Evolutionary conservation across 257 asterid species (phyloP).

Genomic region (Nicotiana otophora): DNA sequence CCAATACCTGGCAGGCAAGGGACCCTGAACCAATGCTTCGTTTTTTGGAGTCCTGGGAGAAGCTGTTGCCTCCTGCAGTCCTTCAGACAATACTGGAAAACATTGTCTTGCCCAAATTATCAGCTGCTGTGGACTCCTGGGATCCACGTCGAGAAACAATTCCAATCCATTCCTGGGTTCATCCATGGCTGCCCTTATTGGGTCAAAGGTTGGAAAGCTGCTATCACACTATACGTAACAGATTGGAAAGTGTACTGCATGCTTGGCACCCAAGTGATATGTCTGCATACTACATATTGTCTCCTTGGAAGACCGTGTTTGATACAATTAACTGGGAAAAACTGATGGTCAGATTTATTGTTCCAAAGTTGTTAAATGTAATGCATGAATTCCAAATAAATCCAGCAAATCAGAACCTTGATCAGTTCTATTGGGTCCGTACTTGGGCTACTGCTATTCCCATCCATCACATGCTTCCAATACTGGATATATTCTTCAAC

Average conservation of each 20-base stretch:
- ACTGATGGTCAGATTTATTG: slow-evolving; percentile 56
- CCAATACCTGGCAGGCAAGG: slow-evolving; percentile 87
- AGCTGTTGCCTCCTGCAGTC: slow-evolving; percentile 55
- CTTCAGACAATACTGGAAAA: slow-evolving; percentile 57
- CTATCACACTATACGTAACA: slow-evolving; percentile 67
- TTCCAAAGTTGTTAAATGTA: slow-evolving; percentile 56
- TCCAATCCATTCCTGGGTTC: slow-evolving; percentile 89
- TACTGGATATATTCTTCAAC: slow-evolving; percentile 71
- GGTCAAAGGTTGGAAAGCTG: slow-evolving; percentile 68
- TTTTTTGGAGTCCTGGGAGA: slow-evolving; percentile 86
- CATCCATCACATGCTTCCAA: slow-evolving; percentile 66
- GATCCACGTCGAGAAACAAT: slow-evolving; percentile 84
- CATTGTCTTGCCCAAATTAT: slow-evolving; percentile 63
- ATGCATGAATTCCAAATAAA: slow-evolving; percentile 69
- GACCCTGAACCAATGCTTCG: slow-evolving; percentile 86
- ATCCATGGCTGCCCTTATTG: slow-evolving; percentile 83
- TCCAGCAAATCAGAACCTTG: slow-evolving; percentile 68
- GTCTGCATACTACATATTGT: slow-evolving; percentile 68
- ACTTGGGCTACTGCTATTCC: slow-evolving; percentile 68
- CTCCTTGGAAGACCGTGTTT: slow-evolving; percentile 87
- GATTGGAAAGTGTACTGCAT: slow-evolving; percentile 79
- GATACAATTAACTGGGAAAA: slow-evolving; percentile 90
- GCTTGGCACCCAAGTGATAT: slow-evolving; percentile 90
- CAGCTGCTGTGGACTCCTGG: slow-evolving; percentile 81
- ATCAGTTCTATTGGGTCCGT: slow-evolving; percentile 57